Evolutionary conservation across 2,329 filamentous ascomycete genomes (phyloP).

Genomic region (Trichoderma koningiopsis): DNA sequence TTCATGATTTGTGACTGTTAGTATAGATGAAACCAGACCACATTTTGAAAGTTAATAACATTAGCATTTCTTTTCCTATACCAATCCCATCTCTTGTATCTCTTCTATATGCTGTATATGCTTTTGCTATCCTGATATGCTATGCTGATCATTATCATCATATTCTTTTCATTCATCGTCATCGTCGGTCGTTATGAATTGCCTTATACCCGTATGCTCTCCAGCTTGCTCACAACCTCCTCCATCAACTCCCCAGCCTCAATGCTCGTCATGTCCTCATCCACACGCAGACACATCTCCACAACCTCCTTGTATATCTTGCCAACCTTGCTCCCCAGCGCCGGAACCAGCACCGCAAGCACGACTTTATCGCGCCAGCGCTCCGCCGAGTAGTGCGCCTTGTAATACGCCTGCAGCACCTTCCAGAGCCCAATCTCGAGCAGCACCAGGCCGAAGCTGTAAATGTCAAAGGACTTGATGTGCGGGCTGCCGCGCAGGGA

Average conservation of each 20-base stretch:
- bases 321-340: slow-evolving; percentile 46
- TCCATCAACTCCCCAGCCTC: slow-evolving; percentile 47
- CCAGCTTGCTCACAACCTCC: slow-evolving; percentile 44
- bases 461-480: slow-evolving; percentile 55
- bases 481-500: slow-evolving; percentile 46
- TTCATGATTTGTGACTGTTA: background rate
- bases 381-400: slow-evolving; percentile 45
- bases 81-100: background rate
- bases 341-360: slow-evolving; percentile 44
- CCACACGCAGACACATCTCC: slow-evolving; percentile 44
- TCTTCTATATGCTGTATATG: background rate
- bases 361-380: slow-evolving; percentile 48
- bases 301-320: slow-evolving; percentile 45
- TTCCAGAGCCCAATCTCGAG: slow-evolving; percentile 56
- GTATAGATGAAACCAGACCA: background rate
- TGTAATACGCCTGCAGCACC: slow-evolving; percentile 44
- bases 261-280: slow-evolving; percentile 41
- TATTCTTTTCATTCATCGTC: background rate
- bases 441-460: slow-evolving; percentile 54
- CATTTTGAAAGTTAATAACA: background rate
- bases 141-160: slow-evolving; percentile 1
- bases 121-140: background rate
- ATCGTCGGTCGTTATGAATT: background rate
- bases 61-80: background rate
- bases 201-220: slow-evolving; percentile 41